Percentiles rank a stretch among this genome's conserved stretches.
Conservation (phyloP, 345 rosid genomes). For the Pistacia integerrima region DNA sequence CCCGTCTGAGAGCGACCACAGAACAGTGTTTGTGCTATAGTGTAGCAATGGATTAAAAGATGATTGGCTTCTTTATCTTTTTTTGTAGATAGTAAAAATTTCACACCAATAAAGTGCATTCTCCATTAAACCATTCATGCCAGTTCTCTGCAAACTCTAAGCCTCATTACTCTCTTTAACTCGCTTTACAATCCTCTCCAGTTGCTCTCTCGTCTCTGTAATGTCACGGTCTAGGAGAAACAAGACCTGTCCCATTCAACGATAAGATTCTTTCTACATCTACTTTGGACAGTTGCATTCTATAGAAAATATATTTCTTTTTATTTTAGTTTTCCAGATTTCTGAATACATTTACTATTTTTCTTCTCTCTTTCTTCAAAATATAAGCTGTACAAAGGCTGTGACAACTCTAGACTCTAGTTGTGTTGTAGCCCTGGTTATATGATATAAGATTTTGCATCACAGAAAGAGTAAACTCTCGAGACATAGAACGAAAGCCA, state of each 20-base stretch:
- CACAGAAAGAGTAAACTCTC: constrained; percentile 19
- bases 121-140: constrained; percentile 22
- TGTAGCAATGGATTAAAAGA: constrained; percentile 24
- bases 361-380: background rate
- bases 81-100: constrained; percentile 3
- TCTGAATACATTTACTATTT: background rate
- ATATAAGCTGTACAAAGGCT: constrained; percentile 13
- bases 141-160: constrained; percentile 24
- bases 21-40: constrained; percentile 18
- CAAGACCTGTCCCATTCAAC: constrained; percentile 34
- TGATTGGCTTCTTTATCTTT: constrained; percentile 23
- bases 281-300: background rate
- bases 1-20: constrained; percentile 32
- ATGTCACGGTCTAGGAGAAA: constrained; percentile 26
- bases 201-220: constrained; percentile 24
- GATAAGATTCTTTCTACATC: constrained; percentile 24
- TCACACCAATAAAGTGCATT: constrained; percentile 24
- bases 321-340: constrained; percentile 1
- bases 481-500: constrained; percentile 14
- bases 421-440: constrained; percentile 16
- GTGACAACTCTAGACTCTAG: constrained; percentile 24
- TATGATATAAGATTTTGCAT: constrained; percentile 20
- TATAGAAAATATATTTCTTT: background rate
- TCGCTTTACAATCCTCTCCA: constrained; percentile 15
- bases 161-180: constrained; percentile 24